Base-by-base conservation (phyloP, 352 stramenopile genomes). In the Plasmopara halstedii region DNA sequence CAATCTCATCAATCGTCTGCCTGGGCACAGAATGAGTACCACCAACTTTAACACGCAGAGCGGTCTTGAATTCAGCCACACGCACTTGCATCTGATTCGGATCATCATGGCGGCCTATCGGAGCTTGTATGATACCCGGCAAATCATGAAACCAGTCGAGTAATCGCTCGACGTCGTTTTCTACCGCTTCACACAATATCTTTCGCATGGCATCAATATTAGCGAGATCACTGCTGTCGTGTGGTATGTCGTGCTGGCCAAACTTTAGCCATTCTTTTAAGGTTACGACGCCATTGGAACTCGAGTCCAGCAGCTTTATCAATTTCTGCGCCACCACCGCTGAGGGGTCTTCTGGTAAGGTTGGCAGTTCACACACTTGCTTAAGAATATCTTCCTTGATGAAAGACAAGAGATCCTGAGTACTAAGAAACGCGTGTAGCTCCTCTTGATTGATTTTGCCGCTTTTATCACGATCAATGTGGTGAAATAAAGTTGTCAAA, bases 271-370 rank as follows among this genome's bases (percentile, higher is more conserved):
- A 85, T 42, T 85, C 72, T 29, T 67, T 50, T 1, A 76, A 48
- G 13, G 77, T 83, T 9, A 72, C 50, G 19, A 86, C 72, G 3
- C 72, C 70, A 13, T 85, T 83, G 2, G 56, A 62, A 17, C 78
- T 72, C 26, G 67, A 44, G 44, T 85, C 77, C 29, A 85, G 61
- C 5, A 73, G 41, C 13, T 38, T 21, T 20, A 83, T 50, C 19
- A 72, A 65, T 40, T 66, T 34, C 4, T 70, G 39, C 4, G 73
- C 58, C 3, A 74, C 34, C 1, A 33, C 19, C 20, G 44, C 21
- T 0, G 50, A 14, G n/a, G 50, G 35, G 6, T 47, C 18, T 13
- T 56, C 34, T 15, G 49, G 42, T 1, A 51, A 36, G 3, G 19
- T 27, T 41, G 31, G 23, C 46, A 57, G 11, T 20, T 50, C 53